Evolutionary conservation across 116 monocot species (phyloP).

Genomic region (Papilionanthe hybrid): DNA sequence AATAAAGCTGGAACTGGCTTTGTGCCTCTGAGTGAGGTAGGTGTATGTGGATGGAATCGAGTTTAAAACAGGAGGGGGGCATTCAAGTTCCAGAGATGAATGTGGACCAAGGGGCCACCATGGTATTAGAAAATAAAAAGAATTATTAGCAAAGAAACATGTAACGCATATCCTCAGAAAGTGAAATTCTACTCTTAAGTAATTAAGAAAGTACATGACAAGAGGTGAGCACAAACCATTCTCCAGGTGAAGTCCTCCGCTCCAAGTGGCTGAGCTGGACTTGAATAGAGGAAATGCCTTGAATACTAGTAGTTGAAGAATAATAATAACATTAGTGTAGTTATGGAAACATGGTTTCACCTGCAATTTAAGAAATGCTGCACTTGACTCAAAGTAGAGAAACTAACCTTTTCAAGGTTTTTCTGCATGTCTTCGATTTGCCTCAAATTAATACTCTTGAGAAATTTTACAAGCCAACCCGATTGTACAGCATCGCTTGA

Average conservation of each 20-base stretch:
- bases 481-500: conserved; percentile 73
- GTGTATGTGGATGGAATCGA: too few relatives aligned
- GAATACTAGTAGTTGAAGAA: conserved; percentile 48
- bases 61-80: too few relatives aligned
- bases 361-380: not conserved
- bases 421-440: conserved; percentile 70
- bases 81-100: too few relatives aligned
- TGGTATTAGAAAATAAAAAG: too few relatives aligned
- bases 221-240: conserved; percentile 51
- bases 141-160: too few relatives aligned
- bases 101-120: too few relatives aligned
- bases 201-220: not conserved
- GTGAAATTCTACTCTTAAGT: too few relatives aligned
- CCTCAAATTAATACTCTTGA: conserved; percentile 41
- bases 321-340: not conserved
- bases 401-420: conserved; percentile 68
- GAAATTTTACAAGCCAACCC: conserved; percentile 76
- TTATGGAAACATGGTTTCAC: not conserved
- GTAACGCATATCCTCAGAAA: too few relatives aligned
- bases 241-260: conserved; percentile 94
- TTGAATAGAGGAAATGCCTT: conserved; percentile 81
- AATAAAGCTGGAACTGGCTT: too few relatives aligned
- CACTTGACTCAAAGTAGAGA: not conserved
- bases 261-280: conserved; percentile 76
- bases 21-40: too few relatives aligned